Percentiles rank a stretch among this genome's conserved stretches.
phyloP scores from a whole-genome alignment of 805 yeast genomes.

The Candida maris region DNA sequence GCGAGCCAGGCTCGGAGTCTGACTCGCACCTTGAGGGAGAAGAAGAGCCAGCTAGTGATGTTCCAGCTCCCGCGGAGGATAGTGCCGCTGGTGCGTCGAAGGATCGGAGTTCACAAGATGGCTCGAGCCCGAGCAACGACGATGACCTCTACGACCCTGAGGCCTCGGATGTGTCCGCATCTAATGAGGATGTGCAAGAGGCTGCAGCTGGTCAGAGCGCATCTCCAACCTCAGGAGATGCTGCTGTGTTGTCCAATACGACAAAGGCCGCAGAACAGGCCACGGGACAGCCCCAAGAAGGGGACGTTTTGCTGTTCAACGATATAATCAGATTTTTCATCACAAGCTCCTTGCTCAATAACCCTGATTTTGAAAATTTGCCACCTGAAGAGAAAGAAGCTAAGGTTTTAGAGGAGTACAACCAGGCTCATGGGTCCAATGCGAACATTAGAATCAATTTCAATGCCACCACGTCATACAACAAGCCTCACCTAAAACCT shows the following conservation, averaged over 20 bases:
- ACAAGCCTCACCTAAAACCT: conserved; percentile 34
- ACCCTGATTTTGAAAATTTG: conserved; percentile 33
- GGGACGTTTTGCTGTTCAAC: conserved; percentile 34
- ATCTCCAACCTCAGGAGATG: not conserved
- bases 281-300: conserved; percentile 29
- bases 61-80: not conserved
- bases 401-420: conserved; percentile 32
- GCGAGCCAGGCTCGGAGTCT: not conserved
- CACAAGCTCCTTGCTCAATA: conserved; percentile 28
- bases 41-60: not conserved
- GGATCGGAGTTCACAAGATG: conserved; percentile 4
- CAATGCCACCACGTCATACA: conserved; percentile 36
- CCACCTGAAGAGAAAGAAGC: conserved; percentile 35
- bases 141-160: conserved; percentile 7
- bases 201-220: conserved; percentile 1
- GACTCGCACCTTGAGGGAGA: conserved; percentile 3
- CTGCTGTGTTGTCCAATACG: conserved; percentile 1
- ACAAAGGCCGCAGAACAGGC: conserved; percentile 1
- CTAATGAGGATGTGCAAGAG: conserved; percentile 2
- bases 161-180: not conserved
- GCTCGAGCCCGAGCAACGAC: conserved; percentile 1
- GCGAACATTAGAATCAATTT: conserved; percentile 27
- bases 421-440: conserved; percentile 24
- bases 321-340: conserved; percentile 30
- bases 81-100: conserved; percentile 14